Evolutionary conservation across 768 basidiomycete genomes (phyloP).

Genomic region (Pulveroboletus ravenelii): DNA sequence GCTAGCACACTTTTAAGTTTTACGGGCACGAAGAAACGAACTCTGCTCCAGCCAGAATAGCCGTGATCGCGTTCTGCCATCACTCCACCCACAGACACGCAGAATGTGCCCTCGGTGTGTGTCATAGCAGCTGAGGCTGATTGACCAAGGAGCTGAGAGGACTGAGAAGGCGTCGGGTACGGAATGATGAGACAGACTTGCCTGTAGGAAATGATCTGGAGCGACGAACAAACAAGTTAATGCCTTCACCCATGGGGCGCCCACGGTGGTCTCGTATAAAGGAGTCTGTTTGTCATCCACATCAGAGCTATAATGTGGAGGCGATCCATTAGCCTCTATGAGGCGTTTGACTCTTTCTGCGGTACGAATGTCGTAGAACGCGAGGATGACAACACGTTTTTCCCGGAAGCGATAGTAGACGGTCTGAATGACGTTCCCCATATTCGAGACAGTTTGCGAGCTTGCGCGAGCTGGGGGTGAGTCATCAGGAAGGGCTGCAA

Average conservation of each 20-base stretch:
- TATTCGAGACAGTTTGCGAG: constrained; percentile 9
- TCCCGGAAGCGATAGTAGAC: constrained; percentile 50
- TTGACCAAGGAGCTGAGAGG: constrained; percentile 47
- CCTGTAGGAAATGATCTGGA: constrained; percentile 43
- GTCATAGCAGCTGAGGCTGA: constrained; percentile 43
- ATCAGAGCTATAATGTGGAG: not conserved
- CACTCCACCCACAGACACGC: constrained; percentile 38
- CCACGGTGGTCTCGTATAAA: not conserved
- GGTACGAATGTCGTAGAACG: constrained; percentile 58
- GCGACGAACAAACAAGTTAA: constrained; percentile 42
- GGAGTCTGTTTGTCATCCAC: constrained; percentile 6
- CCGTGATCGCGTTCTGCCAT: constrained; percentile 17
- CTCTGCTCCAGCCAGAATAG: constrained; percentile 22
- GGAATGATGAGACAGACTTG: constrained; percentile 22
- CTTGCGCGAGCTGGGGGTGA: constrained; percentile 3
- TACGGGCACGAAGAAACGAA: constrained; percentile 23
- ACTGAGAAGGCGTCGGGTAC: constrained; percentile 4
- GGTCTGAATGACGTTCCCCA: constrained; percentile 43
- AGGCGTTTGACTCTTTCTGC: constrained; percentile 43
- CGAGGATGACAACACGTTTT: constrained; percentile 50
- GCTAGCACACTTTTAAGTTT: constrained; percentile 27
- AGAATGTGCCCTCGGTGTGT: constrained; percentile 49
- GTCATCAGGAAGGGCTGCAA: constrained; percentile 19
- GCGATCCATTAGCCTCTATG: constrained; percentile 28
- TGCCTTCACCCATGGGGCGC: constrained; percentile 24